Conservation (phyloP, 352 stramenopile species). For the Elongisporangium senticosum region DNA sequence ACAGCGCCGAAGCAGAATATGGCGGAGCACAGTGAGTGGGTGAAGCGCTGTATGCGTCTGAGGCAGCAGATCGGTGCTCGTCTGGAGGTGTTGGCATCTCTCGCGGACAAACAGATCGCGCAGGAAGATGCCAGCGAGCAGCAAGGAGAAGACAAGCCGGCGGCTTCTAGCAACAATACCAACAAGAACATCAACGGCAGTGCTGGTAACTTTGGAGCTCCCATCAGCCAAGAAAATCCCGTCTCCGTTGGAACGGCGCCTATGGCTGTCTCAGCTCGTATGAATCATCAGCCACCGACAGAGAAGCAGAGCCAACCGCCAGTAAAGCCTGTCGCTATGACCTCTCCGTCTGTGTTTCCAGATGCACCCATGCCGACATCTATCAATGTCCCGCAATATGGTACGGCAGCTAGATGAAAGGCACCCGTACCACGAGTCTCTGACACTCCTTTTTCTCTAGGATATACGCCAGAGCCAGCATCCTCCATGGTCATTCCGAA, state of each 20-base stretch:
- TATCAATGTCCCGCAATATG: constrained; percentile 5
- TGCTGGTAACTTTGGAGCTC: neutral
- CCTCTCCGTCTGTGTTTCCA: constrained; percentile 31
- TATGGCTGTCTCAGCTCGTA: neutral
- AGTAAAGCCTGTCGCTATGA: constrained; percentile 1
- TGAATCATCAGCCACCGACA: neutral
- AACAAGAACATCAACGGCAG: neutral
- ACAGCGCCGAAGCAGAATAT: constrained; percentile 42
- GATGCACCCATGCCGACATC: constrained; percentile 33
- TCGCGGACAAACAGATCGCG: constrained; percentile 77
- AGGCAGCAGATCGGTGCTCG: constrained; percentile 69
- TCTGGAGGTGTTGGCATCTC: constrained; percentile 66
- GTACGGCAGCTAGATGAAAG: neutral
- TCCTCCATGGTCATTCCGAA: neutral
- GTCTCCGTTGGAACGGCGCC: neutral
- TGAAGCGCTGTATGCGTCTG: constrained; percentile 49
- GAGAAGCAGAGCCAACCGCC: neutral
- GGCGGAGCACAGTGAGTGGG: constrained; percentile 71
- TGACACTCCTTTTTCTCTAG: neutral
- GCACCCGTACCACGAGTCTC: neutral
- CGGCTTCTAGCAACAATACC: constrained; percentile 5
- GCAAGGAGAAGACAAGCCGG: constrained; percentile 9
- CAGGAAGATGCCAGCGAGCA: constrained; percentile 36
- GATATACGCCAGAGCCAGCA: neutral
- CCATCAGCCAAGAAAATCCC: neutral